Evolutionary conservation across 495 filamentous ascomycete genomes (phyloP), one percentile per base, ranked within the genome.

Genomic region (Jackrogersella multiformis): DNA sequence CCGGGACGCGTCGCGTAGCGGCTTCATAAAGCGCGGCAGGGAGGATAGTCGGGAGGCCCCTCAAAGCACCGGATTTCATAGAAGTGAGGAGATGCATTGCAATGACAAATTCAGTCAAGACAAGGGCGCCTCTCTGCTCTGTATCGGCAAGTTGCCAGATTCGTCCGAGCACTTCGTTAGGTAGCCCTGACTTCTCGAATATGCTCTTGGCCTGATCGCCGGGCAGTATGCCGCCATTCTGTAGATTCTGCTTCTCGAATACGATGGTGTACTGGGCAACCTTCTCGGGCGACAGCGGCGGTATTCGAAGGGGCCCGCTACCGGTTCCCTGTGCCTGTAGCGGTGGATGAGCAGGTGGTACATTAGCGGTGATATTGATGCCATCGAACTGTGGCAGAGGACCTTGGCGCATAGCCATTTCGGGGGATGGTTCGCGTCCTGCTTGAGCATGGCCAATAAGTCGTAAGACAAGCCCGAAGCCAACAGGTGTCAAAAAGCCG

Each of bases 11-110:
- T 57, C 94, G 87, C 53, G 92, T 85, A 5, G 96, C 95, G 23
- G 96, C 95, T 68, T 98, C 95, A 67, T 96, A 97, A 13, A 99
- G 81, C 2, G 90, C 90, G 15, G 91, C 86, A 23, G 96, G 96
- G 1, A 99, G 84, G 34, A 90, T 88, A 58, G 82, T 89, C 21
- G 95, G 95, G 63, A 98, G 82, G 44, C 84, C 90, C 56, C 89
- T 86, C 76, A 99, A 82, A 5, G 85, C 82, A 23, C 94, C 91
- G 20, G 87, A 90, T 80, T 94, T 97, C 76, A 88, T 93, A 5
- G 94, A 97, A 4, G 91, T 91, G 53, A 99, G 82, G 26, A 99
- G 84, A 79, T 99, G 95, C 95, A 99, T 99, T 9, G 96, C 94
- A 69, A 99, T 95, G 70, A 97, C 90, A 75, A 99, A 99, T 62